These are phyloP conservation scores for Pisolithus marmoratus DNA, from an alignment of 768 basidiomycete species.

Conservation along the genomic window DNA sequence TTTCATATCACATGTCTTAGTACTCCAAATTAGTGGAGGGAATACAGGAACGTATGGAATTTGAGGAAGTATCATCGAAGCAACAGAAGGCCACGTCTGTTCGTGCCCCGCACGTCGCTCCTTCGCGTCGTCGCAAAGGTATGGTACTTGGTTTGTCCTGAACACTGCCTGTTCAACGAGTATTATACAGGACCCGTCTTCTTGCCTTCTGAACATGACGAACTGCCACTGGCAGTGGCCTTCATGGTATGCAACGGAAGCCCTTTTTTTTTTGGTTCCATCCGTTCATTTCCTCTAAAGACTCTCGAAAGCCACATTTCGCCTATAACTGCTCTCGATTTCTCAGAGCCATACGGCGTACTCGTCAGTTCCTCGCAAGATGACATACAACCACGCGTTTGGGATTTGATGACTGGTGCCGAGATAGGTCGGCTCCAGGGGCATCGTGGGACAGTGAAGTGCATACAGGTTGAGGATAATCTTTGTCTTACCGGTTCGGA, in stretches of 20 bases:
- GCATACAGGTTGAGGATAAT: conserved; percentile 87
- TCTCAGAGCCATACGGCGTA: conserved; percentile 94
- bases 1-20: not conserved
- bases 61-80: conserved; percentile 47
- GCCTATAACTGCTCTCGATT: conserved; percentile 85
- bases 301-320: conserved; percentile 76
- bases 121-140: conserved; percentile 32
- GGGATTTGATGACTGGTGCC: conserved; percentile 89
- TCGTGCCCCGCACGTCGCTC: conserved; percentile 14
- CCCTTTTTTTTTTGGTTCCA: not conserved
- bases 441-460: conserved; percentile 77
- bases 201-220: conserved; percentile 94
- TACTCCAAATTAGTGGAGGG: conserved; percentile 62
- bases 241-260: conserved; percentile 70
- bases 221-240: conserved; percentile 87
- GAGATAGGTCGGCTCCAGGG: conserved; percentile 84
- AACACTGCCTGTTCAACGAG: not conserved
- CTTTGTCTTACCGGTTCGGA: conserved; percentile 87
- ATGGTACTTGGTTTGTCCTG: not conserved
- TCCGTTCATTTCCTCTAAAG: conserved; percentile 36
- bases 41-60: conserved; percentile 76
- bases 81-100: conserved; percentile 14
- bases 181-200: conserved; percentile 75
- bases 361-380: conserved; percentile 85
- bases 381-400: conserved; percentile 83